Conservation (phyloP, 768 basidiomycete genomes). For the Mrakia frigida region DNA sequence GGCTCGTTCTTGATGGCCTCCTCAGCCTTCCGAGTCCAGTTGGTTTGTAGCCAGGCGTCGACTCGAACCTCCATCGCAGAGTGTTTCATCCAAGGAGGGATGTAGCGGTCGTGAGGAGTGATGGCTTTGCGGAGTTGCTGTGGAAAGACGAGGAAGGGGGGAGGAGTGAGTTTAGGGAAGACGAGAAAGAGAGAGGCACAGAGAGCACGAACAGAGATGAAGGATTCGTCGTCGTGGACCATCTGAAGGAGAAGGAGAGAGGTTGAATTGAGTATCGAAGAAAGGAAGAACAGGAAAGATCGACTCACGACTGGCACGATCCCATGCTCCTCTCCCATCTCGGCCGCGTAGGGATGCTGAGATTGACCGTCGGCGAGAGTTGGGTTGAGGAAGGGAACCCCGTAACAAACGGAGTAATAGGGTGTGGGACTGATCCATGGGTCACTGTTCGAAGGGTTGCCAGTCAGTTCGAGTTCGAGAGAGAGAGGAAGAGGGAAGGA, state of each 20-base stretch:
- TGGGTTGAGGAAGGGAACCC: conserved; percentile 17
- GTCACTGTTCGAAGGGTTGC: not conserved
- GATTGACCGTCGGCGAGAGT: not conserved
- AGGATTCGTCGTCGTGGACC: conserved; percentile 2
- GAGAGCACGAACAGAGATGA: not conserved
- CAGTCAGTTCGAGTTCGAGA: not conserved
- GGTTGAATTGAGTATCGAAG: not conserved
- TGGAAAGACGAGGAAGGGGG: not conserved
- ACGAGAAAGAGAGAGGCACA: not conserved
- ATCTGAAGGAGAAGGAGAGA: not conserved
- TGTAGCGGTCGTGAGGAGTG: not conserved
- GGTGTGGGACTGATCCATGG: conserved; percentile 17
- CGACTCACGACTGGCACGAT: not conserved
- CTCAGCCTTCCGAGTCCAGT: not conserved
- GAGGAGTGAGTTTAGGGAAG: not conserved
- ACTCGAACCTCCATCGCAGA: not conserved
- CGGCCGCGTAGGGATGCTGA: not conserved
- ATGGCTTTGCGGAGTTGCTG: conserved; percentile 17
- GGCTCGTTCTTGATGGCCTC: not conserved
- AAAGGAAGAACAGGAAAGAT: too few species aligned
- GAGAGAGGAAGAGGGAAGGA: too few species aligned
- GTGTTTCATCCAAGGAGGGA: conserved; percentile 2
- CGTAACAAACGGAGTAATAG: conserved; percentile 19
- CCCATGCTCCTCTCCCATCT: not conserved
- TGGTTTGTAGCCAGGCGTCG: not conserved